These are phyloP conservation scores for Crithidia fasciculata DNA, from an alignment of 208 protist genomes.

Conservation along the genomic window DNA sequence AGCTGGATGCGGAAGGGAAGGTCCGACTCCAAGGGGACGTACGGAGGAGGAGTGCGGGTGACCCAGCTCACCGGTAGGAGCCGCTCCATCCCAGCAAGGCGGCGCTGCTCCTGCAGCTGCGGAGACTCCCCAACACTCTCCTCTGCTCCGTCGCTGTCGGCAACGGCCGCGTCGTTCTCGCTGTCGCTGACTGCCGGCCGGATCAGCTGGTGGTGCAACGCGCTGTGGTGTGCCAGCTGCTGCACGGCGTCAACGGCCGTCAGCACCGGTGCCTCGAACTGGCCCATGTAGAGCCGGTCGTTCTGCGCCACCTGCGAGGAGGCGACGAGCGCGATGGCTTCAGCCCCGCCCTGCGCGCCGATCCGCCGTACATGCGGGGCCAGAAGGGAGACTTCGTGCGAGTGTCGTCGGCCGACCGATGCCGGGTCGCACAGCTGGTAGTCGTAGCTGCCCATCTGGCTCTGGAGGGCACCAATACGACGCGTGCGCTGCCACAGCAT, in stretches of 20 bases:
- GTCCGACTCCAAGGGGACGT: constrained; percentile 84
- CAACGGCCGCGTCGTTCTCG: neutral
- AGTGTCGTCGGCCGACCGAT: constrained; percentile 53
- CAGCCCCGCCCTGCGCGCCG: constrained; percentile 51
- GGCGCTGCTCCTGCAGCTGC: constrained; percentile 29
- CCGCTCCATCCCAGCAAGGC: constrained; percentile 51
- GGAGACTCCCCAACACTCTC: constrained; percentile 1
- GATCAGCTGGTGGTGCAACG: constrained; percentile 66
- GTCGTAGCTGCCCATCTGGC: constrained; percentile 74
- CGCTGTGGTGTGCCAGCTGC: constrained; percentile 74
- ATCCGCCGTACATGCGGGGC: constrained; percentile 63
- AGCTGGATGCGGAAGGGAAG: constrained; percentile 86
- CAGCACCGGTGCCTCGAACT: constrained; percentile 87
- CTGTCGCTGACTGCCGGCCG: constrained; percentile 19
- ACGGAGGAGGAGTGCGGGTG: constrained; percentile 81
- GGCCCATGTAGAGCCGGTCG: constrained; percentile 75
- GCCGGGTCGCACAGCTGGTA: constrained; percentile 57
- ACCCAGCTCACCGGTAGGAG: constrained; percentile 83
- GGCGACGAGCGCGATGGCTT: constrained; percentile 74
- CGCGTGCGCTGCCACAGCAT: constrained; percentile 91
- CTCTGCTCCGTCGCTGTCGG: neutral
- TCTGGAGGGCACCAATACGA: constrained; percentile 84
- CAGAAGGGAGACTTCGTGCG: constrained; percentile 77
- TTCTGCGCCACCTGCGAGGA: constrained; percentile 86
- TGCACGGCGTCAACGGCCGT: constrained; percentile 82